Evolutionary conservation across 306 rosid species (phyloP).

Genomic region (Trifolium pratense): DNA sequence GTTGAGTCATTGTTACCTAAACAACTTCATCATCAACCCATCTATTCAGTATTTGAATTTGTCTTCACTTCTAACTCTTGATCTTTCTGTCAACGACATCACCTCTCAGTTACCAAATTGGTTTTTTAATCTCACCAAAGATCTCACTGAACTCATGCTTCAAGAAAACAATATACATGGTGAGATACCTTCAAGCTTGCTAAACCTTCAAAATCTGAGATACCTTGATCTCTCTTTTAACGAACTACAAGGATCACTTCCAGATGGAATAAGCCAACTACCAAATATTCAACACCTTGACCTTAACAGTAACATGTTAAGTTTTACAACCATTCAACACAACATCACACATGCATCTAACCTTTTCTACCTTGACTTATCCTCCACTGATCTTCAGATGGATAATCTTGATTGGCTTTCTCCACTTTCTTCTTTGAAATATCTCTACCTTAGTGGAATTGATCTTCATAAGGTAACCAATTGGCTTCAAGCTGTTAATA

Average conservation of each 20-base stretch:
- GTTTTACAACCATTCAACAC: background rate
- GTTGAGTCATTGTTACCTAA: too few relatives aligned
- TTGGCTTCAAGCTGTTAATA: background rate
- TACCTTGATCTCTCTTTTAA: too few relatives aligned
- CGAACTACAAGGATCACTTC: too few relatives aligned
- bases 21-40: too few relatives aligned
- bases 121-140: conserved; percentile 17
- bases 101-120: background rate
- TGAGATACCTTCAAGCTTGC: background rate
- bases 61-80: background rate
- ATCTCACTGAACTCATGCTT: background rate
- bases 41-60: background rate
- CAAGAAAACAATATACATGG: background rate
- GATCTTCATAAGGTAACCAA: conserved; percentile 8
- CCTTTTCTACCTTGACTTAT: conserved; percentile 14
- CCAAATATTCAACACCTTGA: too few relatives aligned
- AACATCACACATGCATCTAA: background rate
- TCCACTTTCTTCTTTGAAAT: conserved; percentile 25
- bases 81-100: background rate
- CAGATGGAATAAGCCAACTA: too few relatives aligned
- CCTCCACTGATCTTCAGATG: background rate
- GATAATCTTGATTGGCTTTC: conserved; percentile 19
- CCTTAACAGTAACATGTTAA: too few relatives aligned
- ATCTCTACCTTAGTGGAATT: background rate
- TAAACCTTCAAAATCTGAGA: too few relatives aligned